phyloP scores from a whole-genome alignment of 768 basidiomycete species.

The Phylloporus arenicola region DNA sequence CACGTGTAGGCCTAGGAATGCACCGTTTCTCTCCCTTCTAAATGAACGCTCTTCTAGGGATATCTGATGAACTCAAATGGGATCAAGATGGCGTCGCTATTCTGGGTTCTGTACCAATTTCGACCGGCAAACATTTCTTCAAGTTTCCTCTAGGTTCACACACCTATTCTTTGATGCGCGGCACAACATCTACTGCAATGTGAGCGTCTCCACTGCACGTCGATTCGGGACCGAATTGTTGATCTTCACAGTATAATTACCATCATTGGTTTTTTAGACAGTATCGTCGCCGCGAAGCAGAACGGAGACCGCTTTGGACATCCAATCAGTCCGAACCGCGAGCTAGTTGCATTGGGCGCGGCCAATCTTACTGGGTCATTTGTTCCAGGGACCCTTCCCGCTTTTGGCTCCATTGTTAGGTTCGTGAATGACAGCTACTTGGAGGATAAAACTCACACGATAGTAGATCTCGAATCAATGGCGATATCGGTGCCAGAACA shows the following conservation, averaged over 20 bases:
- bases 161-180: conserved; percentile 59
- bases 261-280: conserved; percentile 88
- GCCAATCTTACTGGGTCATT: conserved; percentile 76
- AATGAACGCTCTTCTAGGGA: conserved; percentile 38
- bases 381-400: conserved; percentile 84
- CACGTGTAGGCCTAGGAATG: conserved; percentile 52
- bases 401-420: conserved; percentile 92
- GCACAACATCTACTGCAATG: conserved; percentile 85
- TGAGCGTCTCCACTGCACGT: conserved; percentile 24
- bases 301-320: conserved; percentile 81
- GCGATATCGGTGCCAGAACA: conserved; percentile 80
- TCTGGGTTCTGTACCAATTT: conserved; percentile 70
- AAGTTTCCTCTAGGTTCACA: conserved; percentile 62
- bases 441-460: neutral
- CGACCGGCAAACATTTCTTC: conserved; percentile 57
- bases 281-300: conserved; percentile 93
- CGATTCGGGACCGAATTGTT: neutral
- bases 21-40: neutral
- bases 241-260: conserved; percentile 55
- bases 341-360: conserved; percentile 85
- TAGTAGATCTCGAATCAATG: conserved; percentile 75
- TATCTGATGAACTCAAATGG: conserved; percentile 69
- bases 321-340: conserved; percentile 88
- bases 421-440: conserved; percentile 27
- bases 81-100: conserved; percentile 76